A percentile compares a stretch with the other conserved stretches of the same genome.
These are phyloP conservation scores for Ensete glaucum DNA, from an alignment of 176 grass and related monocot genomes.

Conservation along the genomic window DNA sequence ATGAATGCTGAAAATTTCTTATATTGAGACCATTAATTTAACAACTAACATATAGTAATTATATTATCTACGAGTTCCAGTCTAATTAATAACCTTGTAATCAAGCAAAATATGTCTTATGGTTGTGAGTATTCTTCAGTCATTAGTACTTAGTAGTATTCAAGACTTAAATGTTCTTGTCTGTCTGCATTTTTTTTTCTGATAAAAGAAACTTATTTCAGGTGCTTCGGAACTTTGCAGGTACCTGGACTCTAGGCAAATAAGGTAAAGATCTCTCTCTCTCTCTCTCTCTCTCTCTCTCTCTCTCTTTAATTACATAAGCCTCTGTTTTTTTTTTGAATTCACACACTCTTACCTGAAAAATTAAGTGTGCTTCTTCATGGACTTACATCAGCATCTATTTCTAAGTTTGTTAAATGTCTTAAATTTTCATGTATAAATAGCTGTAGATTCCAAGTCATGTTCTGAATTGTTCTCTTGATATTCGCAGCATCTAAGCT, in stretches of 20 bases:
- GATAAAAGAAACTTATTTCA: conserved; percentile 18
- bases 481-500: not conserved
- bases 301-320: not conserved
- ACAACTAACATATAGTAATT: not conserved
- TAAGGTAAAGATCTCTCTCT: conserved; percentile 38
- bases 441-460: not conserved
- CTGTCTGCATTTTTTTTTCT: conserved; percentile 10
- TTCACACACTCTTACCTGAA: not conserved
- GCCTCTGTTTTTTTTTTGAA: not conserved
- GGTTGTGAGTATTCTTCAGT: not conserved
- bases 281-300: not conserved
- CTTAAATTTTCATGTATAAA: not conserved
- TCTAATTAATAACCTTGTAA: not conserved
- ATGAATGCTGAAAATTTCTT: too few relatives aligned
- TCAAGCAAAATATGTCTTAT: too few relatives aligned
- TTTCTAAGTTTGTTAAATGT: not conserved
- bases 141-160: not conserved
- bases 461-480: not conserved
- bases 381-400: not conserved
- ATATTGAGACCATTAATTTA: too few relatives aligned
- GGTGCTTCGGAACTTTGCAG: conserved; percentile 66
- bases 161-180: not conserved
- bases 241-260: conserved; percentile 58
- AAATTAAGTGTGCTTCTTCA: too few relatives aligned
- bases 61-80: not conserved